These are phyloP conservation scores for Irpex rosettiformis DNA, from an alignment of 1,284 basidiomycete genomes.

Conservation along the genomic window DNA sequence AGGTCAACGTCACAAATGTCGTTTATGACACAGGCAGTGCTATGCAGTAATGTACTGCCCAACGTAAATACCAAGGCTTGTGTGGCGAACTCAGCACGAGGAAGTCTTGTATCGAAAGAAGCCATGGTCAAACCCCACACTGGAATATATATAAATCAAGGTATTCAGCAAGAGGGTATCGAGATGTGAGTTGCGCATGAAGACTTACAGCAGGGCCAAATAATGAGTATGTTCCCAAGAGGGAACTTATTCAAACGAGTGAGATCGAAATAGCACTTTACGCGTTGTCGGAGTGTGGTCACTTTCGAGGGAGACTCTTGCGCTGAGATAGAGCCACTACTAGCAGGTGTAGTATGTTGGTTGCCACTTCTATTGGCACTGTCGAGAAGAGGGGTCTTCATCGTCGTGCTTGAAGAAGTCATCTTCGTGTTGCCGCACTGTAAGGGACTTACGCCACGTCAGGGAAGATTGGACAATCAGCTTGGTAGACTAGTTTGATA, in stretches of 20 bases:
- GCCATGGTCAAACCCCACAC: constrained; percentile 7
- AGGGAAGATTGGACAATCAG: too few species aligned
- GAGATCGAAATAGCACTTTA: not conserved
- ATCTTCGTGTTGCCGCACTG: too few species aligned
- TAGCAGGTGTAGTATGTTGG: too few species aligned
- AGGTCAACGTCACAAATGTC: constrained; percentile 9
- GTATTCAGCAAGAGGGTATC: not conserved
- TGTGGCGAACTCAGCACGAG: not conserved
- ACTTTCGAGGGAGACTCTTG: too few species aligned
- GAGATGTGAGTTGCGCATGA: too few species aligned
- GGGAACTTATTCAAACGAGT: constrained; percentile 7
- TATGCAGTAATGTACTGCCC: constrained; percentile 3
- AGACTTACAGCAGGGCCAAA: constrained; percentile 8
- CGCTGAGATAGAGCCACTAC: too few species aligned
- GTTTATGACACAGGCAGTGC: constrained; percentile 6
- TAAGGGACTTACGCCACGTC: too few species aligned
- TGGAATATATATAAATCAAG: constrained; percentile 1
- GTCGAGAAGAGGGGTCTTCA: too few species aligned
- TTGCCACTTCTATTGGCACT: too few species aligned
- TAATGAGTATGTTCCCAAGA: constrained; percentile 6
- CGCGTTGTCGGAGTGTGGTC: not conserved
- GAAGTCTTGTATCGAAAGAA: not conserved
- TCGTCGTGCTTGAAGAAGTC: too few species aligned
- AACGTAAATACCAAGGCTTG: not conserved
- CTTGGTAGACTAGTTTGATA: too few species aligned